Conservation (phyloP, 352 stramenopile species). For the Blastocystis sp. region DNA sequence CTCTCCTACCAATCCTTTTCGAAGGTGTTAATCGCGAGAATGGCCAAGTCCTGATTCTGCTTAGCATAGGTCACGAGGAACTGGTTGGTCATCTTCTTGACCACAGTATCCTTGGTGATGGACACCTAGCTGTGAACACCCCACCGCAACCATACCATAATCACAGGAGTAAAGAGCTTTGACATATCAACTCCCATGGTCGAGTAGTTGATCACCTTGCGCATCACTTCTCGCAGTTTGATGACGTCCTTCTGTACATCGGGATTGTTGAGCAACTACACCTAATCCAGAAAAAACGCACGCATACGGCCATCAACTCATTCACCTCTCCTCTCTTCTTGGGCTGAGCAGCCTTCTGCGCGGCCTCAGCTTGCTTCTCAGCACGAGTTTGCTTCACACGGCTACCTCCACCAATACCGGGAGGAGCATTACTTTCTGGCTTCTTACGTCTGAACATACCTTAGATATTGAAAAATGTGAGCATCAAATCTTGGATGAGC, state of each 20-base stretch:
- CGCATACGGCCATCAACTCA: constrained; percentile 73
- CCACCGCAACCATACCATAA: constrained; percentile 72
- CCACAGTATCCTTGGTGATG: constrained; percentile 91
- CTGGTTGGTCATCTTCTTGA: constrained; percentile 99
- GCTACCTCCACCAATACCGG: constrained; percentile 60
- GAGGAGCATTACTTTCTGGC: constrained; percentile 59
- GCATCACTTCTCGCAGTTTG: constrained; percentile 96
- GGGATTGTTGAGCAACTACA: constrained; percentile 87
- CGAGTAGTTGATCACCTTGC: constrained; percentile 99
- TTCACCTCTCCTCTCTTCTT: constrained; percentile 89
- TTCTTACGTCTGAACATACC: constrained; percentile 56
- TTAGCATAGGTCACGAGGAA: constrained; percentile 97
- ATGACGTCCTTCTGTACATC: constrained; percentile 90
- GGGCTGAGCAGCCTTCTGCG: constrained; percentile 31
- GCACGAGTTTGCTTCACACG: constrained; percentile 53
- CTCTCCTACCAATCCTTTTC: constrained; percentile 86
- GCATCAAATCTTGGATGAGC: background rate
- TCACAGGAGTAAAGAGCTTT: constrained; percentile 96
- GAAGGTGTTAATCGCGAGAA: constrained; percentile 99
- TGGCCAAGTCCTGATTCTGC: constrained; percentile 93
- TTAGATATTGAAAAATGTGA: background rate
- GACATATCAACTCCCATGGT: constrained; percentile 98
- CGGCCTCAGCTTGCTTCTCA: constrained; percentile 55
- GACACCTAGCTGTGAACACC: constrained; percentile 63
- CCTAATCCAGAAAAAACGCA: background rate